phyloP scores from a whole-genome alignment of 257 asterid species.

The Lithospermum erythrorhizon region DNA sequence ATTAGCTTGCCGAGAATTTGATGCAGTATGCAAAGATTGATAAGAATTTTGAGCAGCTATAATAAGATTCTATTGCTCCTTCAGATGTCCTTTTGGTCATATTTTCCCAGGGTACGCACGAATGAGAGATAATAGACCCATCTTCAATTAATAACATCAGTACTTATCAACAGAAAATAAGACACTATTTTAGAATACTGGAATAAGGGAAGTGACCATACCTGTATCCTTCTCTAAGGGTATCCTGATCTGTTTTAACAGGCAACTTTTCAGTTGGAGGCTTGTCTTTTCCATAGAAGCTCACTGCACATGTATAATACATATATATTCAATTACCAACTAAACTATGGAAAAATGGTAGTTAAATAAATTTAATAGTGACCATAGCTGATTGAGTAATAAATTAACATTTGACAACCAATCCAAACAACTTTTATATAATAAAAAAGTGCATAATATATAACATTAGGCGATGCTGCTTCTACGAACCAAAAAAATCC shows the following conservation, averaged over 20 bases:
- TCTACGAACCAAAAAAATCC: no score
- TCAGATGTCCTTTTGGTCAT: background rate
- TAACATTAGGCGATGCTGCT: no score
- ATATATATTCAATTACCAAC: background rate
- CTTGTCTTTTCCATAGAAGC: constrained; percentile 61
- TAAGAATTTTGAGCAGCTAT: background rate
- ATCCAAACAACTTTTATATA: no score
- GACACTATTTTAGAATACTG: background rate
- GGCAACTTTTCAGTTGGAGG: constrained; percentile 46
- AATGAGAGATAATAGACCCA: background rate
- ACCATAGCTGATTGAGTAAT: no score
- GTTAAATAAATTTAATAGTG: no score
- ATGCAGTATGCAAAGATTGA: background rate
- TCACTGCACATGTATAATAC: constrained; percentile 31
- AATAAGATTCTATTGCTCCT: background rate
- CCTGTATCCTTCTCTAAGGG: constrained; percentile 97
- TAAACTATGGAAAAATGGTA: no score
- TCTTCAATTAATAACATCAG: background rate
- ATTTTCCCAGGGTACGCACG: background rate
- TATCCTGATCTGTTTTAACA: constrained; percentile 85
- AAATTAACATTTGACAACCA: no score
- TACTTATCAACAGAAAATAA: no score
- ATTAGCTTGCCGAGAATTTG: background rate
- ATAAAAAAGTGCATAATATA: no score
- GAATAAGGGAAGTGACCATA: constrained; percentile 16